Evolutionary conservation across 345 rosid species (phyloP), one percentile per base, ranked within the genome.

Genomic region (Lepidium africanum): DNA sequence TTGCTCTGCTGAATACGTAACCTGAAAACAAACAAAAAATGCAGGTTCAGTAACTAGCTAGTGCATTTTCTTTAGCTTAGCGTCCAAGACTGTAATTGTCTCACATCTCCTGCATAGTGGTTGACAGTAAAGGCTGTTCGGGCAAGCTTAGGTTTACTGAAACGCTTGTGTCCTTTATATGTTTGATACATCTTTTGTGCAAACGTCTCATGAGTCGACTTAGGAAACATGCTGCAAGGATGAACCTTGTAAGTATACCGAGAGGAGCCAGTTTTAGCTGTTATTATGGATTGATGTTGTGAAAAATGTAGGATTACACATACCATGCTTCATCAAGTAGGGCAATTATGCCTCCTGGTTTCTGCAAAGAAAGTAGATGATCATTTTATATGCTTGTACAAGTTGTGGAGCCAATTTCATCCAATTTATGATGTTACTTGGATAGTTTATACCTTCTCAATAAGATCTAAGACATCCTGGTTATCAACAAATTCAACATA

Each of bases 311-410:
- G 45, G 37, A 66, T 41, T 61, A 23, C 38, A 74, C 82, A 19
- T 81, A 87, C 90, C 90, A 87, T 69, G 93, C 93, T 78, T 87
- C 93, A 78, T 87, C 90, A 51, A 87, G 84, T 33, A 87, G 78
- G 11, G 93, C 85, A 69, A 85, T 83, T 72, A 87, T 85, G 51
- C 93, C 93, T 57, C 93, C 90, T 45, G 93, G 93, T 81, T 87
- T 87, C 93, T 87, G 90, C 83, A 73, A 67, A 70, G 43, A 53
- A n/a, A 60, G 25, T 50, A 64, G 59, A 53, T 38, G 42, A 25
- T 51, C 11, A n/a, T 49, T 54, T 40, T 38, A 51, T 49, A 32
- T 69, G 13, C 17, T 30, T 19, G 23, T 46, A 11, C 48, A 45
- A 38, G 59, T 47, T 6, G 57, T 40, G 40, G 52, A 63, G 16